Evolutionary conservation across 768 basidiomycete genomes (phyloP), one percentile per base, ranked within the genome.

Genomic region (Leccinum incarnatum): DNA sequence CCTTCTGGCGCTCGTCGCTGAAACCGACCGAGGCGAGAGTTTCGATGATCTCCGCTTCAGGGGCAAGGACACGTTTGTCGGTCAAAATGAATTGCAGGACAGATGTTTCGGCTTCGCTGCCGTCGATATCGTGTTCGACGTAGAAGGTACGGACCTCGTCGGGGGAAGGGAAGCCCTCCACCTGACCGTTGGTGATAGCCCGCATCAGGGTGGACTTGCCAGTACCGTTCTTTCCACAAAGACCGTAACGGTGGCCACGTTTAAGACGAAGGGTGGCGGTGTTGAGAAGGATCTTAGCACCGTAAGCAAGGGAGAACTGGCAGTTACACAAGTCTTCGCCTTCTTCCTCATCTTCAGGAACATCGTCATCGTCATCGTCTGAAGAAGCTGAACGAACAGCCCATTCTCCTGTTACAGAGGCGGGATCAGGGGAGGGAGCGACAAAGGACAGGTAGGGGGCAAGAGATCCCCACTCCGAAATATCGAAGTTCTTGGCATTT

Each of bases 261-360:
- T 96, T 97, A 74, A 98, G 91, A 74, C 95, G 93, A 75, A 98
- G 91, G 63, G 82, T 89, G 59, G 95, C 95, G 45, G 94, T 97
- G 81, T 98, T 97, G 72, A 98, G 87, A 72, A 98, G 77, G 69
- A 98, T 97, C 83, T 97, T 97, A 72, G 95, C 95, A 88, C 95
- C 95, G 74, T 98, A 98, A 54, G 95, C 95, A 55, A 98, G 85
- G 55, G 95, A 97, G 86, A 98, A 98, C 74, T 96, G 93, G 82
- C 94, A 96, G 83, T 97, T 95, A 83, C 95, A 96, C 67, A 99
- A 84, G 71, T 97, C 95, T 79, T 99, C 97, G 67, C 95, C 95
- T 77, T 95, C 94, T 76, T 98, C 95, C 72, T 96, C 95, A 66
- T 98, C 95, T 15, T 94, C 94, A 48, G 73, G 75, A 53, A 80